These are phyloP conservation scores for Heterobasidion irregulare DNA, from an alignment of 1,284 basidiomycete genomes.

Conservation along the genomic window DNA sequence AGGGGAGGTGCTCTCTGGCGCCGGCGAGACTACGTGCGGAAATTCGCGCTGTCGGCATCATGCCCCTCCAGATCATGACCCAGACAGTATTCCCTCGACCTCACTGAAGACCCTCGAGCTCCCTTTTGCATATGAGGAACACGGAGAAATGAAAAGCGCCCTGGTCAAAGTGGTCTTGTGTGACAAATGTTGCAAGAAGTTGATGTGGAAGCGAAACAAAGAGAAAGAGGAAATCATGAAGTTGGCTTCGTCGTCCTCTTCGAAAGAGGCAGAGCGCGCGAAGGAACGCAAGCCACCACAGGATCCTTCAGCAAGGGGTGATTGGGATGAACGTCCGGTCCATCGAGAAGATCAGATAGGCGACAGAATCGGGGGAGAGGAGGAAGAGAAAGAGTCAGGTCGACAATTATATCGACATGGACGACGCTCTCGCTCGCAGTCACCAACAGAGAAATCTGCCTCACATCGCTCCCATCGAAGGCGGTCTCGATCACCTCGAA, in stretches of 20 bases:
- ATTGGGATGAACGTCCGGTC: too few relatives aligned
- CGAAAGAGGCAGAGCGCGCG: too few relatives aligned
- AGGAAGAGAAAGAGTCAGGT: too few relatives aligned
- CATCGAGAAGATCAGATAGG: too few relatives aligned
- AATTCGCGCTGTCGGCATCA: slow-evolving; percentile 80
- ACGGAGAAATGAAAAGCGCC: slow-evolving; percentile 66
- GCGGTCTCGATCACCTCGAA: too few relatives aligned
- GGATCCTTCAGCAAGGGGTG: too few relatives aligned
- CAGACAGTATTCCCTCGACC: slow-evolving; percentile 19
- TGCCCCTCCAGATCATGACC: slow-evolving; percentile 18
- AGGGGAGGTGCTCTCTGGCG: slow-evolving; percentile 75
- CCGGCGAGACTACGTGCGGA: slow-evolving; percentile 81
- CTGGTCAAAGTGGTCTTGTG: slow-evolving; percentile 89
- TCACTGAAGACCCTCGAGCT: slow-evolving; percentile 68
- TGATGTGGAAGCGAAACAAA: slow-evolving; percentile 77
- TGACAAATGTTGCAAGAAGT: slow-evolving; percentile 65
- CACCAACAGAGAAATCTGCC: too few relatives aligned
- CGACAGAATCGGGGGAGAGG: background rate
- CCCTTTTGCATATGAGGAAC: slow-evolving; percentile 82
- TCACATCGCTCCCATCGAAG: too few relatives aligned
- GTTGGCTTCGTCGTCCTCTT: too few relatives aligned
- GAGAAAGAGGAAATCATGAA: slow-evolving; percentile 35
- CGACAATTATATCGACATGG: too few relatives aligned
- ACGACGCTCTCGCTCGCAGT: too few relatives aligned
- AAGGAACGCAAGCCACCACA: too few relatives aligned